Conservation (phyloP, 345 rosid species). For the Brassica nigra region DNA sequence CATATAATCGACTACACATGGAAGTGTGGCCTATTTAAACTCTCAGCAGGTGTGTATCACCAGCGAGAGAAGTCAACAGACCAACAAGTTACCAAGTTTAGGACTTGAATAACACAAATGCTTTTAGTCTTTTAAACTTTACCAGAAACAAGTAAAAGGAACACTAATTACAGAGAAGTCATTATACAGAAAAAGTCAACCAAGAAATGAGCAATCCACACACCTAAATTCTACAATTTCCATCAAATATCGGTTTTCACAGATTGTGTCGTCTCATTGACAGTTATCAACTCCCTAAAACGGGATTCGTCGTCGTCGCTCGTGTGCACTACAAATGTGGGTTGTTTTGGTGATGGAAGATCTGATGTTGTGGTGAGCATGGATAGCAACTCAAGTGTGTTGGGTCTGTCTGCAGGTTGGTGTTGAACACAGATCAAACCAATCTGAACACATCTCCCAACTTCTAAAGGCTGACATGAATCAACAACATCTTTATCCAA, state of each 20-base stretch:
- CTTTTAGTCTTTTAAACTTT: not conserved
- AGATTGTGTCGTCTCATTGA: slow-evolving; percentile 17
- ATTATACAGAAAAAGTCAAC: not conserved
- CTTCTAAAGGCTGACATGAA: slow-evolving; percentile 2
- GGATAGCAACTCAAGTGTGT: slow-evolving; percentile 18
- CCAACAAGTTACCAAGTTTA: not conserved
- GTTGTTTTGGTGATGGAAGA: slow-evolving; percentile 28
- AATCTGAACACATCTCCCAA: slow-evolving; percentile 29
- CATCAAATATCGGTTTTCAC: not conserved
- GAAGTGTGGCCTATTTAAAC: too few relatives aligned
- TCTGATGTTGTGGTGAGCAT: slow-evolving; percentile 31
- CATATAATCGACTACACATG: too few relatives aligned
- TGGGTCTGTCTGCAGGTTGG: slow-evolving; percentile 21
- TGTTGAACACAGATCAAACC: slow-evolving; percentile 35
- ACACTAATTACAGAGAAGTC: not conserved
- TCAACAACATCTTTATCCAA: slow-evolving; percentile 17
- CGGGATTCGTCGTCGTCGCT: not conserved
- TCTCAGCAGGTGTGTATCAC: too few relatives aligned
- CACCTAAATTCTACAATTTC: not conserved
- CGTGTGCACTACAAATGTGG: not conserved
- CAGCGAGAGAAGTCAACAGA: too few relatives aligned
- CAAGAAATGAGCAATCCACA: not conserved
- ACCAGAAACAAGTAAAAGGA: not conserved
- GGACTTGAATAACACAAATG: not conserved
- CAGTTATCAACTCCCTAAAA: not conserved